These are phyloP conservation scores for Trichoderma pleuroti DNA, from an alignment of 2,329 filamentous ascomycete species.

Conservation along the genomic window DNA sequence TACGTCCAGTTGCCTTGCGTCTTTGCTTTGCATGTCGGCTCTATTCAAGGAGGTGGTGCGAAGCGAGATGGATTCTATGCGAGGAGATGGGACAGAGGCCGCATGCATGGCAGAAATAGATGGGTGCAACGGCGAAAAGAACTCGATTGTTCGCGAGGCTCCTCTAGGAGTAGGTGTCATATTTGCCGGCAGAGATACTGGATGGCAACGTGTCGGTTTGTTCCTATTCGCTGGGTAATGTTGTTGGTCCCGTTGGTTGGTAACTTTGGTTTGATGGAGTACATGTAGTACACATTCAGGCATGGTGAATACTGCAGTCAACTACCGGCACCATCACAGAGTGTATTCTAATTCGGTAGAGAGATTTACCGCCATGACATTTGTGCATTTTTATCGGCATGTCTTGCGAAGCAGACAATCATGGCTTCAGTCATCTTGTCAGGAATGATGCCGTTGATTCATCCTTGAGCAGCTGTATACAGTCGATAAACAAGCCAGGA, in stretches of 20 bases:
- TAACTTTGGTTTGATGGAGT: not conserved
- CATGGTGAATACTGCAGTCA: not conserved
- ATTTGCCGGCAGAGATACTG: not conserved
- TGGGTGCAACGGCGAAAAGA: not conserved
- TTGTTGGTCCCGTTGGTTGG: not conserved
- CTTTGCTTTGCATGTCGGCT: not conserved
- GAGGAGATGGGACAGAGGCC: not conserved
- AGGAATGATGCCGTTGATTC: not conserved
- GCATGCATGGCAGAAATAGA: not conserved
- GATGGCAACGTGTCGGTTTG: not conserved
- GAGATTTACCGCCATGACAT: rapidly evolving
- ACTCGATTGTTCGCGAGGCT: not conserved
- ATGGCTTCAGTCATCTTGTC: not conserved
- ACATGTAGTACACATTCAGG: not conserved
- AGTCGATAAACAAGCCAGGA: not conserved
- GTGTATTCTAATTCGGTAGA: not conserved
- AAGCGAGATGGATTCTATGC: not conserved
- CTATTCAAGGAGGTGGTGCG: not conserved
- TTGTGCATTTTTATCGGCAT: not conserved
- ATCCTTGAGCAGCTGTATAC: not conserved
- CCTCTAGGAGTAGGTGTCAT: not conserved
- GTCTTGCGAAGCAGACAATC: not conserved
- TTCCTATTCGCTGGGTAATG: constrained; percentile 4
- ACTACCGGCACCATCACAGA: not conserved
- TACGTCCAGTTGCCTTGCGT: not conserved